These are phyloP conservation scores for Eimeria necatrix DNA, from an alignment of 169 alveolate genomes.

Conservation along the genomic window DNA sequence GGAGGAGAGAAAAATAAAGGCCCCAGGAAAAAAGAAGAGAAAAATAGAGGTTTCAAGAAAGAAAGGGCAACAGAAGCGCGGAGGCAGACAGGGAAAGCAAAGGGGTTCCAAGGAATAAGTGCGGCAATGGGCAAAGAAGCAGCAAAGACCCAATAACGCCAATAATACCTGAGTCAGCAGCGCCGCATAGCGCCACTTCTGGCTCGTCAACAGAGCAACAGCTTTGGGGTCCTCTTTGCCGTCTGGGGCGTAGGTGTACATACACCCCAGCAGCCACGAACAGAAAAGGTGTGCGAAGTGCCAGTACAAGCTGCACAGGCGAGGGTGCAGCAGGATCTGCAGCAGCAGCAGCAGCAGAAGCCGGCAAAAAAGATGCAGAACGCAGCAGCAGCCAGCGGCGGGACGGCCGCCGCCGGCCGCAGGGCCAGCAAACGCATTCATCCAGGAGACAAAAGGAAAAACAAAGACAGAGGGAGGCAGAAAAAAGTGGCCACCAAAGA, in stretches of 20 bases:
- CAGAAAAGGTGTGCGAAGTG: slow-evolving; percentile 46
- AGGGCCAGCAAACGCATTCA: slow-evolving; percentile 24
- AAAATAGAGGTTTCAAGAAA: neutral
- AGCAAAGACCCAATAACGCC: neutral
- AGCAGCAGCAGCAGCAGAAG: neutral
- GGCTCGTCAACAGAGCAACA: slow-evolving; percentile 83
- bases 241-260: slow-evolving; percentile 84
- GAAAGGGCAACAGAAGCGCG: neutral
- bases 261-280: slow-evolving; percentile 73
- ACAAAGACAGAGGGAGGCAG: too few species aligned
- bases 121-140: neutral
- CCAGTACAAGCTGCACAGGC: slow-evolving; percentile 53
- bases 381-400: slow-evolving; percentile 64
- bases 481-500: neutral
- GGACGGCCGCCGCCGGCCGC: slow-evolving; percentile 81
- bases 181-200: slow-evolving; percentile 88
- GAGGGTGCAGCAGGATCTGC: slow-evolving; percentile 68
- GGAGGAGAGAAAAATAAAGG: neutral
- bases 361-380: neutral
- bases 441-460: too few species aligned
- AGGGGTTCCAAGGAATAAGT: neutral
- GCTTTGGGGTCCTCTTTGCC: slow-evolving; percentile 78
- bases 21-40: neutral
- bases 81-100: neutral
- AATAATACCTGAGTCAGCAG: slow-evolving; percentile 85